phyloP scores from a whole-genome alignment of 2,329 filamentous ascomycete species.

The Cladophialophora exuberans region DNA sequence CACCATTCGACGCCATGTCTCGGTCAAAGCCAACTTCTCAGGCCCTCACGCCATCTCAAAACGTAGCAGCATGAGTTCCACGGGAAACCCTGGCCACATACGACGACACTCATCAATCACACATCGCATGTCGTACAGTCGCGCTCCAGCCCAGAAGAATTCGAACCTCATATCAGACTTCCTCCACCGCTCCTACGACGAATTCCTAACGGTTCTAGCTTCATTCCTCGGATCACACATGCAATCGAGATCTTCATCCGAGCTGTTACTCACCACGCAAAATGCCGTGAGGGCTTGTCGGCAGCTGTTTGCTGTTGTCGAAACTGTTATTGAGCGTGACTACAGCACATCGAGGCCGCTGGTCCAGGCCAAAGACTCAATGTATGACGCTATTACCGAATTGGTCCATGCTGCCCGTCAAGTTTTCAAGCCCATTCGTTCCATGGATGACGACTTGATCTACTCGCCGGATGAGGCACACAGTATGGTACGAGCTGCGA shows the following conservation, averaged over 20 bases:
- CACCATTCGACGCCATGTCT: conserved; percentile 8
- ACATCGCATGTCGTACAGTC: conserved; percentile 76
- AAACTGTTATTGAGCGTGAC: conserved; percentile 80
- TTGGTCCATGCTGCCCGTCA: conserved; percentile 81
- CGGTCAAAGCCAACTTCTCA: conserved; percentile 10
- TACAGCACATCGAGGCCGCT: conserved; percentile 68
- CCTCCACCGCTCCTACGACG: conserved; percentile 79
- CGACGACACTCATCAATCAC: conserved; percentile 59
- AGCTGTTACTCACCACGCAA: conserved; percentile 79
- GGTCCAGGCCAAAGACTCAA: conserved; percentile 69
- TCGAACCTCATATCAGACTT: conserved; percentile 81
- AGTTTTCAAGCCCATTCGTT: conserved; percentile 70
- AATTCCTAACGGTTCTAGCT: conserved; percentile 85
- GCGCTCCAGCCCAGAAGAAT: conserved; percentile 64
- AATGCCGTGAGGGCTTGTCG: conserved; percentile 82
- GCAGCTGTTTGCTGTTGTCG: conserved; percentile 76
- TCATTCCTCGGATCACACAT: conserved; percentile 93
- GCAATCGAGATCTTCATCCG: conserved; percentile 85
- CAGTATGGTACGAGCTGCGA: conserved; percentile 75
- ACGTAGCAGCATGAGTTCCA: conserved; percentile 21
- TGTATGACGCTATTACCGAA: conserved; percentile 79
- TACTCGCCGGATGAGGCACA: conserved; percentile 80
- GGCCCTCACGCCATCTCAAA: conserved; percentile 5
- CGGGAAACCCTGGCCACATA: conserved; percentile 33
- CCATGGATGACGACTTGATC: conserved; percentile 72